Evolutionary conservation across 305 asterid species (phyloP).

Genomic region (Fraxinus velutina): DNA sequence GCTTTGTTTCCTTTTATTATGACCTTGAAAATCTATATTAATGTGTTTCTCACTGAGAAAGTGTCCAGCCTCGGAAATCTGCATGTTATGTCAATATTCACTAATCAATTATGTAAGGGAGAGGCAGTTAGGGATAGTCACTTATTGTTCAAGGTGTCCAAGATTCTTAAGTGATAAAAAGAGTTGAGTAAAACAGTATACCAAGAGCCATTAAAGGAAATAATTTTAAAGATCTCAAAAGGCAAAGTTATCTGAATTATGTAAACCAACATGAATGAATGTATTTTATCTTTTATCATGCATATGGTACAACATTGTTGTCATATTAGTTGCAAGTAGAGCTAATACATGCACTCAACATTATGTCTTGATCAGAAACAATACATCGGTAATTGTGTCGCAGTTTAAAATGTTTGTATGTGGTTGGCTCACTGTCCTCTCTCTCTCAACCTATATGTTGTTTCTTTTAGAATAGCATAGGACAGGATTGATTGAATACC

Average conservation of each 20-base stretch:
- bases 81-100: background rate
- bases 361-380: background rate
- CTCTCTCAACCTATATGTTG: background rate
- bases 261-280: background rate
- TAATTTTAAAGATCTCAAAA: background rate
- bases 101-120: background rate
- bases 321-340: background rate
- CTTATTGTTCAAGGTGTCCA: background rate
- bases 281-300: background rate
- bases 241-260: slow-evolving; percentile 1
- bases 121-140: background rate
- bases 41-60: background rate
- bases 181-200: background rate
- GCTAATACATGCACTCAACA: background rate
- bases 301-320: background rate
- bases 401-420: background rate
- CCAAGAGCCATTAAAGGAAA: background rate
- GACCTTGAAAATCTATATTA: background rate
- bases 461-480: background rate
- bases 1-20: background rate
- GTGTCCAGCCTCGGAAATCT: background rate
- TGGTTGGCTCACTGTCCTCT: background rate
- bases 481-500: background rate
- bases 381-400: background rate
- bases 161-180: background rate